Base-by-base conservation (phyloP, 768 basidiomycete species). In the Strobilomyces confusus region DNA sequence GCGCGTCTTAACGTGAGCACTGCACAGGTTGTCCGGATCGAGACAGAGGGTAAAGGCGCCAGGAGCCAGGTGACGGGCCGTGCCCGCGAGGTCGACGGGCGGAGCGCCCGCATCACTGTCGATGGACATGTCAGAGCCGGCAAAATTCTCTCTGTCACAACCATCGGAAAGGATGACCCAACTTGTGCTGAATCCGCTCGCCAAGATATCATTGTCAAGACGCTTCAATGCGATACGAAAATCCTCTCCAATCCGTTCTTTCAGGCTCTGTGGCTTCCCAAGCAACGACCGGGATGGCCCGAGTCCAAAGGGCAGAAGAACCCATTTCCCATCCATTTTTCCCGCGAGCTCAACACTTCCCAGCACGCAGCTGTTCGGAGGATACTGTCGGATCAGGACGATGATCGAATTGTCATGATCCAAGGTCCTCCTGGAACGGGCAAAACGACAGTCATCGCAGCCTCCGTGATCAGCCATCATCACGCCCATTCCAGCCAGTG, bases 161-260 rank as follows among this genome's bases (percentile, higher is more conserved):
- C 83, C 4, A 68, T 78, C 41, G 86, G 84, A 3, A 77, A 75
- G 26, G 82, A 78, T 49, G 72, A 69, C 26, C 78, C 76, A 0
- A 89, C 86, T 2, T 70, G 58, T 15, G 84, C 87, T 3, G 84
- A 88, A 49, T 49, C 58, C 4, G 4, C n/a, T 19, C 67, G 72
- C 5, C 55, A 61, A 17, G 44, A 19, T 5, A 32, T 69, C 37
- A 53, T 73, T 13, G 64, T 67, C 37, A 2, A 29, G 8, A 49
- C 57, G 0, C 29, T 75, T 9, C 67, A 69, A 23, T 9, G 40
- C 4, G 19, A 1, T 11, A 47, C 57, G 1, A 53, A 37, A 1
- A 57, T 72, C 34, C 23, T 64, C 15, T 51, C 54, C 2, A 56
- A 59, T 22, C 61, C 64, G 0, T 69, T 70, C 40, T 66, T 72